A percentile compares a stretch with the other conserved stretches of the same genome.
Conservation (phyloP, 768 basidiomycete species). For the Dacryopinax primogenitus region DNA sequence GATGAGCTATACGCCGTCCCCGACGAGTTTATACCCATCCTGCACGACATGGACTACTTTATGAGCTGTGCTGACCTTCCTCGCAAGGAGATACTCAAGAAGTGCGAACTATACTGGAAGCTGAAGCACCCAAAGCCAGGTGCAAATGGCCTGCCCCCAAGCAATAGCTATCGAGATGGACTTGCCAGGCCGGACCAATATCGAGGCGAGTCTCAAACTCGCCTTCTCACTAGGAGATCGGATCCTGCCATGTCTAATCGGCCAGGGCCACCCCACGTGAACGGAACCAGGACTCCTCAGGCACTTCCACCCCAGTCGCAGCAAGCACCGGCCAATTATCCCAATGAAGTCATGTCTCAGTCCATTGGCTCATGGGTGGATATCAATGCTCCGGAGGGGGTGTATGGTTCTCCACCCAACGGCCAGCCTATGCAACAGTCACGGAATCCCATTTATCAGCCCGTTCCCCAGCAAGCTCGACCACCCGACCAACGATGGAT, state of each 20-base stretch:
- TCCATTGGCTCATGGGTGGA: not conserved
- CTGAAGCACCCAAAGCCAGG: conserved; percentile 13
- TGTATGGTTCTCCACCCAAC: conserved; percentile 1
- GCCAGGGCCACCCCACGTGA: not conserved
- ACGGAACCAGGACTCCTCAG: not conserved
- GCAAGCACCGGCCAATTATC: not conserved
- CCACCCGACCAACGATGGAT: not conserved
- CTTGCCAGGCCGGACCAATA: not conserved
- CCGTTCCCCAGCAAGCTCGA: not conserved
- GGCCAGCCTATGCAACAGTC: not conserved
- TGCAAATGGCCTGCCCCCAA: conserved; percentile 3
- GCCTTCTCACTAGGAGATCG: not conserved
- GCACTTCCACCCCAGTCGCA: not conserved
- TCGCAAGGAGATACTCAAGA: conserved; percentile 90
- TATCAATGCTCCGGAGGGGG: not conserved
- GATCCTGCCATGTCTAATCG: not conserved
- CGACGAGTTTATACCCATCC: conserved; percentile 69
- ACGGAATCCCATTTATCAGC: not conserved
- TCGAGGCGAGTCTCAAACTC: not conserved
- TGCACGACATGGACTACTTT: conserved; percentile 89
- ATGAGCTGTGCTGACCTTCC: conserved; percentile 76
- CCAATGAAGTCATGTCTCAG: not conserved
- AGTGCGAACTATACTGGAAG: conserved; percentile 73
- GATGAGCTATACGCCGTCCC: conserved; percentile 96
- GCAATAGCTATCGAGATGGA: not conserved